These are phyloP conservation scores for Camellia granthamiana DNA, from an alignment of 148 eudicot genomes.

Conservation along the genomic window DNA sequence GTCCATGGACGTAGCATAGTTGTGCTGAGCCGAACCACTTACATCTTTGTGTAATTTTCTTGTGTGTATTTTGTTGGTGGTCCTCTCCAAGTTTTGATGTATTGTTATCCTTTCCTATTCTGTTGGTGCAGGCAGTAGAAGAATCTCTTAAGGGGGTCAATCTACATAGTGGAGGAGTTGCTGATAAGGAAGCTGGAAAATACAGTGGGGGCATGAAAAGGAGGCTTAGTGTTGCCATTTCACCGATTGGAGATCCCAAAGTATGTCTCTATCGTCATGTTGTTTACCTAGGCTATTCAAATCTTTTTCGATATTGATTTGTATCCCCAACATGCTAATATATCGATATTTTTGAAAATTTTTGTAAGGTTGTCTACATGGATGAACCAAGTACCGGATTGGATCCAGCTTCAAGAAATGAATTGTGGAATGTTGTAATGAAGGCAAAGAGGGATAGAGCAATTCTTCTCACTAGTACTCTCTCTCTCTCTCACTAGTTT, in stretches of 20 bases:
- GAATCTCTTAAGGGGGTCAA: constrained; percentile 77
- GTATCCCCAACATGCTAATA: background rate
- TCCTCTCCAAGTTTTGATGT: too few relatives aligned
- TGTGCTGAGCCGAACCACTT: too few relatives aligned
- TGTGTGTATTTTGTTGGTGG: too few relatives aligned
- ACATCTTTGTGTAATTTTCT: too few relatives aligned
- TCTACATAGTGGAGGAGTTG: constrained; percentile 76
- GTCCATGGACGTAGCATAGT: too few relatives aligned
- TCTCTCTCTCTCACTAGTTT: background rate
- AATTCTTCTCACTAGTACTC: constrained; percentile 79
- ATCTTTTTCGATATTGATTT: background rate
- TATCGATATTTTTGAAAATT: constrained; percentile 6
- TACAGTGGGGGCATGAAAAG: constrained; percentile 97
- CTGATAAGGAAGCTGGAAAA: constrained; percentile 73
- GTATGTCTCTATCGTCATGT: constrained; percentile 26
- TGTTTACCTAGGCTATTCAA: background rate
- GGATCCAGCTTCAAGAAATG: constrained; percentile 93
- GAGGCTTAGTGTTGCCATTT: constrained; percentile 95
- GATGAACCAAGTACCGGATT: constrained; percentile 96
- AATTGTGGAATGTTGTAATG: constrained; percentile 82
- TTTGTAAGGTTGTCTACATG: constrained; percentile 79
- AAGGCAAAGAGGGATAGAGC: constrained; percentile 74
- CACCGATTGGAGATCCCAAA: constrained; percentile 92
- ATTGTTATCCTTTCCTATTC: background rate
- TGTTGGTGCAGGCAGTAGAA: constrained; percentile 67